A percentile compares a stretch with the other conserved stretches of the same genome.
Evolutionary conservation across 371 early-diverging fungal genomes (phyloP).

Genomic region (Syncephalis plumigaleata): DNA sequence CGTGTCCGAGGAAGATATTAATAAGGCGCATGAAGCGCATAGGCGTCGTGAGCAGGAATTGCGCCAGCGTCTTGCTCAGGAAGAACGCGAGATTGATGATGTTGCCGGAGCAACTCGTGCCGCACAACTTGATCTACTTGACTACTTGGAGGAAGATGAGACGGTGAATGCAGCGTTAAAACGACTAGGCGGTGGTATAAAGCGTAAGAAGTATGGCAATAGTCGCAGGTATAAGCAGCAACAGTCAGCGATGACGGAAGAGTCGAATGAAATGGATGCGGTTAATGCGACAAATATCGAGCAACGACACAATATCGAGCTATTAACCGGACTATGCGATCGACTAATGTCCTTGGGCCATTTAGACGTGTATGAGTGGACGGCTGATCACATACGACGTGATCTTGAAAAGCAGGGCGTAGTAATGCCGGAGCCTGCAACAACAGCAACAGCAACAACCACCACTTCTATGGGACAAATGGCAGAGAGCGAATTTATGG

Average conservation of each 20-base stretch:
- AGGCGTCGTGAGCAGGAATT: constrained; percentile 23
- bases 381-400: constrained; percentile 8
- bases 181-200: constrained; percentile 26
- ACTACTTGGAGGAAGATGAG: constrained; percentile 50
- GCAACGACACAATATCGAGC: constrained; percentile 5
- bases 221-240: background rate
- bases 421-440: constrained; percentile 38
- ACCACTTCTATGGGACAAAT: background rate
- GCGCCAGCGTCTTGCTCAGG: constrained; percentile 26
- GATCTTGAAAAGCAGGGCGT: constrained; percentile 27
- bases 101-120: constrained; percentile 23
- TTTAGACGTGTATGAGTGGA: constrained; percentile 8
- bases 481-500: background rate
- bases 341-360: constrained; percentile 8
- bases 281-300: background rate
- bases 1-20: constrained; percentile 55
- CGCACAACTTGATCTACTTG: constrained; percentile 36
- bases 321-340: constrained; percentile 8
- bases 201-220: background rate
- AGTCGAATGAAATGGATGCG: background rate
- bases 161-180: constrained; percentile 44
- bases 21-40: constrained; percentile 48
- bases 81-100: constrained; percentile 21
- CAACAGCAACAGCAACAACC: background rate
- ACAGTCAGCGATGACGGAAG: background rate